A percentile compares a stretch with the other conserved stretches of the same genome.
These are phyloP conservation scores for Citrus sp. DNA, from an alignment of 345 rosid species.

Conservation along the genomic window DNA sequence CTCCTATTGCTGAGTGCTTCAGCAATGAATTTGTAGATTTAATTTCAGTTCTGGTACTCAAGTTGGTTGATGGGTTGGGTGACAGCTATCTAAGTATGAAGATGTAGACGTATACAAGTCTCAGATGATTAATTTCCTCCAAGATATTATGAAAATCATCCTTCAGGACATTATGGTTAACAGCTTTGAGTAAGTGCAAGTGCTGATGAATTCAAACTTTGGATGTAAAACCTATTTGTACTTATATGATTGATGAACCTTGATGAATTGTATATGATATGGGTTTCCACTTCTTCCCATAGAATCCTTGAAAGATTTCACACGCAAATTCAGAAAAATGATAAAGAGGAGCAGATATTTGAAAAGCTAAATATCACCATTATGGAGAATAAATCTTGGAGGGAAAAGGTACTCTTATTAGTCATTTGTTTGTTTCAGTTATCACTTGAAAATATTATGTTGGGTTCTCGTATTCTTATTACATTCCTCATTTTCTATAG, in stretches of 20 bases:
- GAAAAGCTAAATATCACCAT: constrained; percentile 48
- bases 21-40: background rate
- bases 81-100: constrained; percentile 48
- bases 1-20: constrained; percentile 5
- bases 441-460: background rate
- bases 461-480: constrained; percentile 9
- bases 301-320: constrained; percentile 62
- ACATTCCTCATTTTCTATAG: constrained; percentile 30
- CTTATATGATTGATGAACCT: constrained; percentile 1
- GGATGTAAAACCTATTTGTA: constrained; percentile 2
- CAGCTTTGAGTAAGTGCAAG: constrained; percentile 60
- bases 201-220: constrained; percentile 19
- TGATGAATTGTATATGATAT: constrained; percentile 11
- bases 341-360: constrained; percentile 55
- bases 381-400: constrained; percentile 33
- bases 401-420: constrained; percentile 61
- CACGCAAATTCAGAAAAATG: background rate
- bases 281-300: constrained; percentile 22
- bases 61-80: constrained; percentile 18
- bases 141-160: constrained; percentile 88
- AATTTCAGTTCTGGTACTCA: background rate
- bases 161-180: constrained; percentile 65
- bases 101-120: constrained; percentile 42
- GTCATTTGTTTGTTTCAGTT: background rate
- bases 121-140: constrained; percentile 84